A percentile compares a stretch with the other conserved stretches of the same genome.
Conservation (phyloP, 805 yeast species). For the Cyberlindnera euphorbiiphila region DNA sequence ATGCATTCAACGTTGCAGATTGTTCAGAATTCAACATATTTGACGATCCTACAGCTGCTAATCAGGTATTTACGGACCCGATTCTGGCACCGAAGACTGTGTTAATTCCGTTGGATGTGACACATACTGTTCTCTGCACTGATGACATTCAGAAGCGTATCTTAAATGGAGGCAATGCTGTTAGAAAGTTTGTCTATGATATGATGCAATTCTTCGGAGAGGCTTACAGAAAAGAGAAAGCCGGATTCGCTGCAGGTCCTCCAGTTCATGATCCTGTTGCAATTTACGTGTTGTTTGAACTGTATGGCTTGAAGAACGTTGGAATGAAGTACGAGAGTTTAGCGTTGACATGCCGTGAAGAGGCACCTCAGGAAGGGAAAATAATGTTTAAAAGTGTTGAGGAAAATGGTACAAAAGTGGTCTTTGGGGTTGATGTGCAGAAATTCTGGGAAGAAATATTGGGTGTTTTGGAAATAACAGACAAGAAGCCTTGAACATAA, state of each 20-base stretch:
- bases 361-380: conserved; percentile 12
- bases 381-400: conserved; percentile 11
- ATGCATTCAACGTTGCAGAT: conserved; percentile 30
- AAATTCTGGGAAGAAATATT: conserved; percentile 46
- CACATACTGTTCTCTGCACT: conserved; percentile 61
- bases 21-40: conserved; percentile 73
- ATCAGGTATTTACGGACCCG: conserved; percentile 46
- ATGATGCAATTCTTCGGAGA: conserved; percentile 48
- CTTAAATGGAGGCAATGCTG: conserved; percentile 35
- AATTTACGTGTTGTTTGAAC: conserved; percentile 48
- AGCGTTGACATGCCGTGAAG: conserved; percentile 2
- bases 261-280: conserved; percentile 83
- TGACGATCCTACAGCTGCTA: conserved; percentile 76
- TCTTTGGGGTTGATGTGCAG: conserved; percentile 36
- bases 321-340: conserved; percentile 9
- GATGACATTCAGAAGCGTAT: conserved; percentile 36
- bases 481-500: neutral
- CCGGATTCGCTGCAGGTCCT: conserved; percentile 50
- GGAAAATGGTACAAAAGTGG: conserved; percentile 36
- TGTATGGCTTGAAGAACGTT: conserved; percentile 24
- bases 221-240: conserved; percentile 39
- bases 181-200: conserved; percentile 54
- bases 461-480: conserved; percentile 30
- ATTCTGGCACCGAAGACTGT: conserved; percentile 43
- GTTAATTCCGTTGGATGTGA: conserved; percentile 63